Evolutionary conservation across 345 rosid species (phyloP).

Genomic region (Aquilaria sinensis): DNA sequence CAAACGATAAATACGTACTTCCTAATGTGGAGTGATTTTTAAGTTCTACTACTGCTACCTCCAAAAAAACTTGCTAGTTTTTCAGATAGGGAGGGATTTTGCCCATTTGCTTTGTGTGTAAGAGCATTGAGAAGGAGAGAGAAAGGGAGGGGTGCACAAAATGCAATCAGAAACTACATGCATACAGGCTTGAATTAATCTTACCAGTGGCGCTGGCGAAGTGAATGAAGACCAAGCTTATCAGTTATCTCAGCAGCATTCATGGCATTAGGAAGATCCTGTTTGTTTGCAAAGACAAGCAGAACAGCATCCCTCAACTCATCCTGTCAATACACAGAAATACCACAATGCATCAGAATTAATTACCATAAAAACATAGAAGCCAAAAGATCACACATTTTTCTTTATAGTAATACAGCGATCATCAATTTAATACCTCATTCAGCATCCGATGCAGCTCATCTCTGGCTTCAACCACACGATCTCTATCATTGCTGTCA

Average conservation of each 20-base stretch:
- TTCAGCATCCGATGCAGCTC: slow-evolving; percentile 78
- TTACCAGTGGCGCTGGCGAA: slow-evolving; percentile 70
- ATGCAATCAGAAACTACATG: too few species aligned
- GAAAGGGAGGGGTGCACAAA: slow-evolving; percentile 13
- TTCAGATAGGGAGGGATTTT: not conserved
- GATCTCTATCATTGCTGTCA: slow-evolving; percentile 72
- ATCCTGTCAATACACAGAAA: slow-evolving; percentile 28
- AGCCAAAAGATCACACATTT: not conserved
- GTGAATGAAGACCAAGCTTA: slow-evolving; percentile 70
- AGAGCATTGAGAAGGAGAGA: not conserved
- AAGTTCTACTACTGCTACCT: too few species aligned
- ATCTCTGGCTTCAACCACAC: slow-evolving; percentile 73
- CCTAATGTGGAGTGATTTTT: too few species aligned
- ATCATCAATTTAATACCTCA: slow-evolving; percentile 29
- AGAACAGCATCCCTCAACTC: slow-evolving; percentile 71
- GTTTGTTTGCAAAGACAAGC: slow-evolving; percentile 65
- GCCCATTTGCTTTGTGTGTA: too few species aligned
- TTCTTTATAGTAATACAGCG: too few species aligned
- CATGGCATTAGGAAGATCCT: slow-evolving; percentile 73
- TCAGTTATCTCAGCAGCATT: slow-evolving; percentile 71
- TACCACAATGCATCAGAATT: not conserved
- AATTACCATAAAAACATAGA: not conserved
- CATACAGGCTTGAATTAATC: not conserved
- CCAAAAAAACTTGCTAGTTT: too few species aligned
- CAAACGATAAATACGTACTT: not conserved